Evolutionary conservation across 2,329 filamentous ascomycete genomes (phyloP), one percentile per base, ranked within the genome.

Genomic region (Blastomyces silverae): DNA sequence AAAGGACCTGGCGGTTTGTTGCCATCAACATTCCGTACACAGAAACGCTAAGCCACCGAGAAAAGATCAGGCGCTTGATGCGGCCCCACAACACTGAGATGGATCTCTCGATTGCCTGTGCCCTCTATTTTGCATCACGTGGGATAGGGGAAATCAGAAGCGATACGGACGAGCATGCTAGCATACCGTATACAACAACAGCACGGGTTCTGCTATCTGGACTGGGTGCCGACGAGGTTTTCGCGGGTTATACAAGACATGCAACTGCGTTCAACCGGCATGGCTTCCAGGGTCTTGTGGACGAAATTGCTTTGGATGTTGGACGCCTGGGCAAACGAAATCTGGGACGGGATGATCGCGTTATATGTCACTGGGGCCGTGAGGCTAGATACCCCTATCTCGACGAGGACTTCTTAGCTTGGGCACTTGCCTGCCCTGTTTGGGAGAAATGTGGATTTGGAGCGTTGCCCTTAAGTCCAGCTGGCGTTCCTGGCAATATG

Each of bases 51-150:
- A 81, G 82, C 1, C 89, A 96, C 71, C 86, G 90, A 67, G 72
- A 82, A 2, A 83, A 82, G 34, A 84, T 99, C 25, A 84, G 92
- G 48, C 83, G 85, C 1, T 81, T 99, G 22, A 97, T 99, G 75
- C 83, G 89, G 70, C 94, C 94, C 0, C 94, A 99, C 76, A 93
- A 96, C 69, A 99, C 94, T 0, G 94, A 99, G 77, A 99, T 99
- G 94, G 94, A 99, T 72, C 82, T 99, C 0, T 99, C 94, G 3
- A 99, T 99, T 70, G 89, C 90, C 0, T 89, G 85, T 70, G 94
- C 94, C 0, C 81, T 99, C n/a, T 97, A 97, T 76, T 99, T 99
- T 79, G 92, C 94, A 6, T 88, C 93, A 0, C 85, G 91, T 50
- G 93, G 92, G 0, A 75, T 79, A 61, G 91, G 88, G 0, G 69